Evolutionary conservation across 768 basidiomycete genomes (phyloP).

Genomic region (Lactifluus piperatus): DNA sequence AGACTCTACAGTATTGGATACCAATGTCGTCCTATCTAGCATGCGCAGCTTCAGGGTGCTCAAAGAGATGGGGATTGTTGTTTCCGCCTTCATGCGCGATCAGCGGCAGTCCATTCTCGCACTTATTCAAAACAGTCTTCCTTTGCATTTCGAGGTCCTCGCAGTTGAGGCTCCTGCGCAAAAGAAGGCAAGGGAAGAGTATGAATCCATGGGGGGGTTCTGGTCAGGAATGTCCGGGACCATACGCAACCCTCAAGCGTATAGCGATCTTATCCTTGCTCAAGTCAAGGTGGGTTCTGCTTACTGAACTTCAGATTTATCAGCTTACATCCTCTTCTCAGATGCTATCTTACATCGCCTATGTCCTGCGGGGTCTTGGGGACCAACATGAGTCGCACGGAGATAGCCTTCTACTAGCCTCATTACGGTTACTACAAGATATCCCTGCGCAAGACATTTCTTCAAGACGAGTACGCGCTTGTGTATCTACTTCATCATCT

Average conservation of each 20-base stretch:
- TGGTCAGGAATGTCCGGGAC: conserved; percentile 78
- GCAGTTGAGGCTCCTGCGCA: conserved; percentile 77
- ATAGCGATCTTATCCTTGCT: conserved; percentile 75
- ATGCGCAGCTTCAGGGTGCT: conserved; percentile 89
- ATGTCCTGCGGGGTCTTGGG: conserved; percentile 65
- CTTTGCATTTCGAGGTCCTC: conserved; percentile 73
- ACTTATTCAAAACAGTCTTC: conserved; percentile 59
- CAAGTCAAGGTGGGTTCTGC: conserved; percentile 72
- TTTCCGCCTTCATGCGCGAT: conserved; percentile 83
- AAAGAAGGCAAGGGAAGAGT: conserved; percentile 63
- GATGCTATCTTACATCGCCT: conserved; percentile 90
- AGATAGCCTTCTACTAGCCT: conserved; percentile 70
- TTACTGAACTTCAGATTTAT: not conserved
- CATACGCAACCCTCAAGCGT: conserved; percentile 64
- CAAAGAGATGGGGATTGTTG: conserved; percentile 87
- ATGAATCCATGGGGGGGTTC: conserved; percentile 70
- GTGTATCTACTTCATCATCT: not conserved
- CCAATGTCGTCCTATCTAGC: conserved; percentile 54
- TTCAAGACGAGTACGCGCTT: conserved; percentile 60
- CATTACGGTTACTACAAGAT: conserved; percentile 85
- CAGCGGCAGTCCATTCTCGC: conserved; percentile 58
- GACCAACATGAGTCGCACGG: conserved; percentile 65
- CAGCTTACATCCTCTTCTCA: conserved; percentile 26
- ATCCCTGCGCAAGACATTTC: conserved; percentile 81
- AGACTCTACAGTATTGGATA: conserved; percentile 45